Evolutionary conservation across 352 stramenopile species (phyloP).

Genomic region (Phytophthora cryptogea): DNA sequence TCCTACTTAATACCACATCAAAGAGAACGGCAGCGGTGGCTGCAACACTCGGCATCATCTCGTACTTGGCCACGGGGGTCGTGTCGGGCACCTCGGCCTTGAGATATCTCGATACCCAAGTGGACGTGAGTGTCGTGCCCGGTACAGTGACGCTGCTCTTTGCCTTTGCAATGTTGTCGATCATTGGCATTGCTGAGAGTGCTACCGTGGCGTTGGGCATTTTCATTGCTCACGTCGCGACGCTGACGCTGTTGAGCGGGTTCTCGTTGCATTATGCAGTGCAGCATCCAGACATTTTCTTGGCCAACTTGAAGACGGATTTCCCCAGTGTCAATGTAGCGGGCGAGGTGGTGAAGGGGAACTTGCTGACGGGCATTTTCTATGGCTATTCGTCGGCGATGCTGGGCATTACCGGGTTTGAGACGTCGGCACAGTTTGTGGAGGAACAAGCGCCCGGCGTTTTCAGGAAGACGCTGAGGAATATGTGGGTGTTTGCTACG

Average conservation of each 20-base stretch:
- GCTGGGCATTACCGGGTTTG: constrained; percentile 92
- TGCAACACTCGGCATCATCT: constrained; percentile 90
- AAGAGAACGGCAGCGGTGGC: constrained; percentile 90
- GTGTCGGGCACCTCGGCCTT: constrained; percentile 66
- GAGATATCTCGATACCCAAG: constrained; percentile 65
- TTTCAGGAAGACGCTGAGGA: constrained; percentile 77
- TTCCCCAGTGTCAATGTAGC: constrained; percentile 58
- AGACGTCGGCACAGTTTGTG: constrained; percentile 91
- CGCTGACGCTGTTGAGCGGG: constrained; percentile 71
- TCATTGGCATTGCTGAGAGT: constrained; percentile 88
- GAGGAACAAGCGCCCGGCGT: constrained; percentile 88
- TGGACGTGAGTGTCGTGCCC: constrained; percentile 44
- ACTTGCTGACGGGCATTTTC: constrained; percentile 66
- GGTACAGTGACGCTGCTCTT: constrained; percentile 71
- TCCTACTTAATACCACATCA: constrained; percentile 91
- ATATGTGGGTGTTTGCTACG: constrained; percentile 88
- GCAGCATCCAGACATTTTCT: constrained; percentile 58
- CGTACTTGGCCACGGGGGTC: constrained; percentile 90
- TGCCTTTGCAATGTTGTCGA: constrained; percentile 80
- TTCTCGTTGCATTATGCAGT: constrained; percentile 67
- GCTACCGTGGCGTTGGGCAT: constrained; percentile 83
- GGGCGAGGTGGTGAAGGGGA: constrained; percentile 50
- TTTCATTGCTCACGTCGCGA: constrained; percentile 83
- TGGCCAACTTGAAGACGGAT: constrained; percentile 67
- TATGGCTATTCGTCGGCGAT: constrained; percentile 87